Base-by-base conservation (phyloP, 345 rosid genomes). In the Populus deltoides region DNA sequence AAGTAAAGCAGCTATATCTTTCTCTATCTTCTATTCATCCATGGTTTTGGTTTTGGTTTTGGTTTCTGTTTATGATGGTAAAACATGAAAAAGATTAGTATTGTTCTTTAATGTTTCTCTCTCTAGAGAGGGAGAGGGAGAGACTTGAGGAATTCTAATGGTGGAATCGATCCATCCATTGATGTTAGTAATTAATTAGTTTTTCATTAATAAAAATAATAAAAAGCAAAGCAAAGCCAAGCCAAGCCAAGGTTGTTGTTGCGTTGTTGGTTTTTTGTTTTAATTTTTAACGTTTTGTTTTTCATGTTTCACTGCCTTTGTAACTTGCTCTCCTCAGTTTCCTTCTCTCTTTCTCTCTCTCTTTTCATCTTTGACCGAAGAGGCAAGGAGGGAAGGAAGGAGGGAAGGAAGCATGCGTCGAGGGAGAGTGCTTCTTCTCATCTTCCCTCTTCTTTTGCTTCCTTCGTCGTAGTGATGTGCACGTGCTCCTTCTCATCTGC, bases 11-110 rank as follows among this genome's bases (percentile, higher is more conserved):
- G 27, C 63, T 59, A n/a, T 59, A 59, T 24, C 63, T 59, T 59
- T n/a, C 63, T 59, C 63, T 59, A 59, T n/a, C 63, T 59, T 59
- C 63, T 59, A n/a, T 59, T 59, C 25, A n/a, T 59, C 63, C 63
- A 9, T n/a, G 29, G 27, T 59, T 59, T 53, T 24, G 4, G 47
- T 41, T 41, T 41, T 3, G 11, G 47, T 41, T 41, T 3, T 41
- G 9, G 12, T 22, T 22, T 22, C 1, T 24, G 9, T 59, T 59
- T 59, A 59, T 24, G 63, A 59, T 59, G 63, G 3, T n/a, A 59
- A 24, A 59, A 59, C 63, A n/a, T 10, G 63, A 59, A 59, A 10
- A n/a, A 57, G 29, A 59, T n/a, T 59, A n/a, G 63, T 24, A 10
- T n/a, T 59, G 10, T n/a, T 59, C 15, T n/a, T 24, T 59, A 25